Evolutionary conservation across 805 yeast genomes (phyloP).

Genomic region (Alloascoidea africana): DNA sequence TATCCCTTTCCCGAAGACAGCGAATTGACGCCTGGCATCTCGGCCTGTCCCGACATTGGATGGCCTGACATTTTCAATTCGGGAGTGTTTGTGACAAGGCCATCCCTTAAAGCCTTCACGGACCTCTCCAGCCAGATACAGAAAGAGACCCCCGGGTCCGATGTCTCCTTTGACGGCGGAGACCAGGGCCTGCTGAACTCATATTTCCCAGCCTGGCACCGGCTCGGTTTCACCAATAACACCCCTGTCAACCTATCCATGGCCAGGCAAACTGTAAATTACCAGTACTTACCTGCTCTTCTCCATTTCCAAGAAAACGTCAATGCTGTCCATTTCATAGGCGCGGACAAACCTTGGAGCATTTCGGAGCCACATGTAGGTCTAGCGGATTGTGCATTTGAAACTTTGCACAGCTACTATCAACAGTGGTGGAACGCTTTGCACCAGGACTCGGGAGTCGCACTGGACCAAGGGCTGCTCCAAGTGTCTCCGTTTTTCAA

Average conservation of each 20-base stretch:
- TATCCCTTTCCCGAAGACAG: background rate
- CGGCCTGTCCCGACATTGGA: conserved; percentile 30
- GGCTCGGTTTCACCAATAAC: conserved; percentile 52
- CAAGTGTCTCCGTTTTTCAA: conserved; percentile 48
- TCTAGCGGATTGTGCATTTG: too few species aligned
- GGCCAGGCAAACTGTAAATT: conserved; percentile 32
- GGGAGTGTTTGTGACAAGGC: conserved; percentile 40
- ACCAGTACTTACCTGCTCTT: conserved; percentile 45
- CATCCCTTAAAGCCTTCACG: conserved; percentile 23
- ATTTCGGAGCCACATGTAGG: too few species aligned
- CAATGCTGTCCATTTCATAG: conserved; percentile 7
- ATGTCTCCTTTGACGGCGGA: conserved; percentile 68
- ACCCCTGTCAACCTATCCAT: conserved; percentile 20
- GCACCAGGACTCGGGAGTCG: too few species aligned
- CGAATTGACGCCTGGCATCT: background rate
- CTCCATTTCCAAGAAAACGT: conserved; percentile 24
- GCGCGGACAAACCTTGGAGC: conserved; percentile 1
- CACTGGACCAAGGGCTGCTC: conserved; percentile 11
- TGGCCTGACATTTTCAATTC: conserved; percentile 65
- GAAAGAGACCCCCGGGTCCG: too few species aligned
- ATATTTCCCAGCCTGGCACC: conserved; percentile 41
- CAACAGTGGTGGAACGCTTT: too few species aligned
- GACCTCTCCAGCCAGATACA: conserved; percentile 21
- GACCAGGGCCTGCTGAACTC: conserved; percentile 66
- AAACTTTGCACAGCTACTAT: too few species aligned